Conservation (phyloP, 495 filamentous ascomycete genomes). For the Parachaetomium inaequale region DNA sequence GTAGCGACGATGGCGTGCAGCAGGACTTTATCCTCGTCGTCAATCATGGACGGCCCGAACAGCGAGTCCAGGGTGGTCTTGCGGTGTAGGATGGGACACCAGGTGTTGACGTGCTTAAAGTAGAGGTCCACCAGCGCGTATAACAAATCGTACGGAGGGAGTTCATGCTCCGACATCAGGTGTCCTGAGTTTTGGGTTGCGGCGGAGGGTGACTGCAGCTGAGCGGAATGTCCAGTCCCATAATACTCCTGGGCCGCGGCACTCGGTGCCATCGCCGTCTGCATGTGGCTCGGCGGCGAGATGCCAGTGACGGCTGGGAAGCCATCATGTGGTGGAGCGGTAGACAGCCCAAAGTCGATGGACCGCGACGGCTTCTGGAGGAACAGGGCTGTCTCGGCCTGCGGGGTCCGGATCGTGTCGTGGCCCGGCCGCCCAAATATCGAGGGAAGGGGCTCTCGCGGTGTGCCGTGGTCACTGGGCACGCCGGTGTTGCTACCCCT, state of each 20-base stretch:
- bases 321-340: constrained; percentile 32
- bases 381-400: constrained; percentile 60
- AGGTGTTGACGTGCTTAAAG: constrained; percentile 87
- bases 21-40: constrained; percentile 76
- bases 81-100: constrained; percentile 85
- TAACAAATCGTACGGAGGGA: constrained; percentile 80
- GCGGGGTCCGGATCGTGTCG: constrained; percentile 48
- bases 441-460: constrained; percentile 34
- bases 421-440: constrained; percentile 34
- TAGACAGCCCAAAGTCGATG: constrained; percentile 34
- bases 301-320: constrained; percentile 36
- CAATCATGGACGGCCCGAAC: constrained; percentile 70
- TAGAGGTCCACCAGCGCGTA: constrained; percentile 81
- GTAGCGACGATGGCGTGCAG: constrained; percentile 85
- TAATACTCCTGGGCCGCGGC: constrained; percentile 46
- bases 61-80: constrained; percentile 73
- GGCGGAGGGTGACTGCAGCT: constrained; percentile 46
- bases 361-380: constrained; percentile 55
- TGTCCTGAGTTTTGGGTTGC: constrained; percentile 36
- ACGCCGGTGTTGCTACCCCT: constrained; percentile 41
- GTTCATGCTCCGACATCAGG: constrained; percentile 61
- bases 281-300: constrained; percentile 36
- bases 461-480: constrained; percentile 47
- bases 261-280: constrained; percentile 27
- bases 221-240: constrained; percentile 28